phyloP scores from a whole-genome alignment of 352 stramenopile genomes.

The Thalassiosira ordinaria region DNA sequence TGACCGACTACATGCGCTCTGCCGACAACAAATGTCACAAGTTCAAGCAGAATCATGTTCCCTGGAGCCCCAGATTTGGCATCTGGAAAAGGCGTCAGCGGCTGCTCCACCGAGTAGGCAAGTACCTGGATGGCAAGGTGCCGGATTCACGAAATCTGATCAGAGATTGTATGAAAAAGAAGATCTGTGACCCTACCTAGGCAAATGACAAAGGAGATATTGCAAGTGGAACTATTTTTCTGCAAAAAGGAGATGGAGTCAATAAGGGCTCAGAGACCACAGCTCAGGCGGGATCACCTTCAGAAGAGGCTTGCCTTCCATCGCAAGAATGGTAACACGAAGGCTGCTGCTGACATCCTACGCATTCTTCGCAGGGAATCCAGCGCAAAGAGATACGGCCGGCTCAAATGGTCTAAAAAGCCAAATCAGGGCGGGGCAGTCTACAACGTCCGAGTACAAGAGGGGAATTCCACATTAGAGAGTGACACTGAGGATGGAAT shows the following conservation, averaged over 20 bases:
- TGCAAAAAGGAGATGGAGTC: conserved; percentile 10
- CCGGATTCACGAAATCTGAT: not conserved
- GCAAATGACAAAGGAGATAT: not conserved
- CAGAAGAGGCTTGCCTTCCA: not conserved
- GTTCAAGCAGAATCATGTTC: not conserved
- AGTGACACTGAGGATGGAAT: not conserved
- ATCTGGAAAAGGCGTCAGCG: not conserved
- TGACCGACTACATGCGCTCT: not conserved
- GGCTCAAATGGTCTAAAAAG: not conserved
- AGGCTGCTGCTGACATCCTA: not conserved
- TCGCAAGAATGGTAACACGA: not conserved
- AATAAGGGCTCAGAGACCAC: not conserved
- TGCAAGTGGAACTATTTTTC: not conserved
- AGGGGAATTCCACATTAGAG: too few relatives aligned
- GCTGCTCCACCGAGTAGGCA: not conserved
- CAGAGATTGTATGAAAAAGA: not conserved
- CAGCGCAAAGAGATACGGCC: not conserved
- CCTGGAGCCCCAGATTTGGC: conserved; percentile 3
- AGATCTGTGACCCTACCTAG: not conserved
- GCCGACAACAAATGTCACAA: conserved; percentile 12
- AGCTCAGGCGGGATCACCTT: conserved; percentile 1
- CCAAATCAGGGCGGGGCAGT: not conserved
- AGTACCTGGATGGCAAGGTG: conserved; percentile 8
- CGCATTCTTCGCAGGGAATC: not conserved
- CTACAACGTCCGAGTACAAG: not conserved